Evolutionary conservation across 176 grass and related monocot genomes (phyloP).

Genomic region (Secale cereale): DNA sequence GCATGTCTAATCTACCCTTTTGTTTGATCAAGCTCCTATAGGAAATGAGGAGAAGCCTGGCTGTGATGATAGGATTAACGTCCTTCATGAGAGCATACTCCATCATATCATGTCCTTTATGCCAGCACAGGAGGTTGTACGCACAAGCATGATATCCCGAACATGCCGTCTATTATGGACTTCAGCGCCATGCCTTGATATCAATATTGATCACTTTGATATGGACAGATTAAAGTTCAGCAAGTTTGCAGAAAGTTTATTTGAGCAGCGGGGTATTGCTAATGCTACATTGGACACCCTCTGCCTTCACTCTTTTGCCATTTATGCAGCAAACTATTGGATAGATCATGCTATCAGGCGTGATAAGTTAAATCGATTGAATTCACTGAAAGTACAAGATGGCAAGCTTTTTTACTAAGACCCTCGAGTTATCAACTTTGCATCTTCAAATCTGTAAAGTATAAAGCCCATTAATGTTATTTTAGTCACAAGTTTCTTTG

Average conservation of each 20-base stretch:
- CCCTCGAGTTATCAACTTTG: not conserved
- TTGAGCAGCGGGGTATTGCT: not conserved
- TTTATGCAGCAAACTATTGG: not conserved
- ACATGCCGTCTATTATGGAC: not conserved
- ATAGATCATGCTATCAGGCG: not conserved
- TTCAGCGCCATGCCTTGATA: not conserved
- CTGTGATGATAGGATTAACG: not conserved
- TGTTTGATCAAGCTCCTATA: not conserved
- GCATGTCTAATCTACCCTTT: not conserved
- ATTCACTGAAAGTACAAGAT: not conserved
- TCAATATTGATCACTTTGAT: not conserved
- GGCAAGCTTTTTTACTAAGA: not conserved
- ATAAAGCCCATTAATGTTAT: not conserved
- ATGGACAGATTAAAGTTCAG: not conserved
- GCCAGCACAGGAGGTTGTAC: not conserved
- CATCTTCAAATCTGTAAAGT: not conserved
- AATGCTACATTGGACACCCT: not conserved
- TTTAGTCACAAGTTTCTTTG: not conserved
- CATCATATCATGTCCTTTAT: constrained; percentile 5
- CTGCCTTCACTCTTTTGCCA: not conserved
- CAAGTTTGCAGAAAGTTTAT: not conserved
- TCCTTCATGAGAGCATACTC: not conserved
- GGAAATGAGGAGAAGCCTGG: not conserved
- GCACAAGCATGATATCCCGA: not conserved
- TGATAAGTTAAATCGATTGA: not conserved